Percentiles rank a stretch among this genome's conserved stretches.
phyloP scores from a whole-genome alignment of 345 rosid genomes.

The Erodium maritimum region DNA sequence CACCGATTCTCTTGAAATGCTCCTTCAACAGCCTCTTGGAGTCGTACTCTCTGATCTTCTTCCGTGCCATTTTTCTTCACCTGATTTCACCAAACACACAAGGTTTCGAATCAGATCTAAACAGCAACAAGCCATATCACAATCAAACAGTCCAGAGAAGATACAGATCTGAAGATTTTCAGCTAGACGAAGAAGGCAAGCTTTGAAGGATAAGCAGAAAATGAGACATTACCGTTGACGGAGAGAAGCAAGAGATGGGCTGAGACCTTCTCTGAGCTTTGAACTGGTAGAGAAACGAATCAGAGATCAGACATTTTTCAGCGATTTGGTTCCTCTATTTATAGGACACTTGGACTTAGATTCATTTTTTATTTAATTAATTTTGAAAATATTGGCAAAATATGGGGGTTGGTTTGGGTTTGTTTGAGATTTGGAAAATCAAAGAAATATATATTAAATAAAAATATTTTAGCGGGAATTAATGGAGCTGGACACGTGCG shows the following conservation, averaged over 20 bases:
- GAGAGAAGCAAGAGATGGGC: not conserved
- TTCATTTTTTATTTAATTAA: no score
- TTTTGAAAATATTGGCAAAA: no score
- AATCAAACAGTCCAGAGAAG: not conserved
- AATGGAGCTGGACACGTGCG: no score
- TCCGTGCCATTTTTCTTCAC: slow-evolving; percentile 14
- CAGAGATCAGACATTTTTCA: no score
- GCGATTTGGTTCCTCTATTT: no score
- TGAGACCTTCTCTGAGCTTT: not conserved
- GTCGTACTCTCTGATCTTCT: slow-evolving; percentile 27
- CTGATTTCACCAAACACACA: not conserved
- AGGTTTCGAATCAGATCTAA: not conserved
- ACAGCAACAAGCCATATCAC: not conserved
- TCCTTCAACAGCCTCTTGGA: slow-evolving; percentile 21
- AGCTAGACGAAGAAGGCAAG: not conserved
- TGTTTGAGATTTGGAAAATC: no score
- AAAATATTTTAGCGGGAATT: no score
- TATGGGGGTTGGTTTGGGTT: no score
- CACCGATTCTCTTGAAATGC: slow-evolving; percentile 17
- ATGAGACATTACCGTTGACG: not conserved
- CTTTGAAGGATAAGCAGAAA: not conserved
- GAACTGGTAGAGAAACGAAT: no score
- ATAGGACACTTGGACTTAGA: no score
- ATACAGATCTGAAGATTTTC: not conserved
- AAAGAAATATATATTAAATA: no score